Percentiles rank a stretch among this genome's conserved stretches.
These are phyloP conservation scores for Gracilaria domingensis DNA, from an alignment of 23 red algal genomes.

Conservation along the genomic window DNA sequence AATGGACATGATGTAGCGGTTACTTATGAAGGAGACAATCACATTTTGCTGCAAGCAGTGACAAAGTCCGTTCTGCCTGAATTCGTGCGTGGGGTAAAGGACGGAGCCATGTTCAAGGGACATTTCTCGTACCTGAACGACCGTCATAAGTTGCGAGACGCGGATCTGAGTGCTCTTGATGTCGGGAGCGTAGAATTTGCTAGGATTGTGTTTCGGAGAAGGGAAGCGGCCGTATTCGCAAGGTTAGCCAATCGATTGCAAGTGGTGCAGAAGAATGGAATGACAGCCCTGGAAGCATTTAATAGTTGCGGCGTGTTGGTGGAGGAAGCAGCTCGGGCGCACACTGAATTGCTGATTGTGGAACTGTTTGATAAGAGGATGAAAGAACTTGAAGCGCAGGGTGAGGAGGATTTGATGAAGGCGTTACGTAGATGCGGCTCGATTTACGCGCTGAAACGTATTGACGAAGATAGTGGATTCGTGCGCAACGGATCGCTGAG, in stretches of 20 bases:
- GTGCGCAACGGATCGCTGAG: conserved; percentile 58
- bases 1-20: conserved; percentile 49
- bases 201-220: conserved; percentile 48
- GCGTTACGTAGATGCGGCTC: conserved; percentile 29
- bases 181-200: conserved; percentile 40
- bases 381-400: conserved; percentile 11
- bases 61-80: conserved; percentile 62
- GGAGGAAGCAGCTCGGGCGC: conserved; percentile 54
- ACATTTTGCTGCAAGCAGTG: conserved; percentile 90
- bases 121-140: conserved; percentile 71
- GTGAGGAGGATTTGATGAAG: conserved; percentile 26
- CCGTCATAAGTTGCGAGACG: background rate
- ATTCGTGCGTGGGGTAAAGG: conserved; percentile 42
- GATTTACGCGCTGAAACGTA: conserved; percentile 44
- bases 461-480: conserved; percentile 60
- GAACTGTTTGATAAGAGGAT: conserved; percentile 48
- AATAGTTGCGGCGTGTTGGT: conserved; percentile 38
- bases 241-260: conserved; percentile 35
- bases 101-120: conserved; percentile 13
- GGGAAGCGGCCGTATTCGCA: conserved; percentile 40
- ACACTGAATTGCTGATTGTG: conserved; percentile 43
- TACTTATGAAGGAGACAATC: conserved; percentile 98
- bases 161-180: conserved; percentile 22
- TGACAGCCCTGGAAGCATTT: conserved; percentile 53
- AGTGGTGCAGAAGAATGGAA: conserved; percentile 14